Evolutionary conservation across 441 rosid genomes (phyloP).

Genomic region (Gossypium laxum): DNA sequence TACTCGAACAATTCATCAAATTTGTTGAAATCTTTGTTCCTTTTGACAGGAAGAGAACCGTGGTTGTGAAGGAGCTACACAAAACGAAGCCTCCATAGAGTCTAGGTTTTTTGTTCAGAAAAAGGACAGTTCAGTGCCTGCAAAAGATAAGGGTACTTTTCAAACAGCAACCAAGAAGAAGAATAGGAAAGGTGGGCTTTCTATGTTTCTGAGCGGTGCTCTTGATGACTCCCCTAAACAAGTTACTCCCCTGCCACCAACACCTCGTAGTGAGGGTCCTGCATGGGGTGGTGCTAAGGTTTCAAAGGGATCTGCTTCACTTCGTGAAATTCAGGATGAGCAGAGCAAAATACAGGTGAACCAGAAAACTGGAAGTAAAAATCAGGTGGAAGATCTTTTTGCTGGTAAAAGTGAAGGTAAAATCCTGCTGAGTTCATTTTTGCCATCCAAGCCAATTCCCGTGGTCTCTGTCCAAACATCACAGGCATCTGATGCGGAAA

Average conservation of each 20-base stretch:
- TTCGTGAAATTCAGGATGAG: constrained; percentile 79
- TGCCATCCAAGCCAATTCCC: constrained; percentile 73
- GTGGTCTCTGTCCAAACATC: constrained; percentile 36
- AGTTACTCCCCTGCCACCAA: constrained; percentile 43
- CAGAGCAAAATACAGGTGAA: constrained; percentile 54
- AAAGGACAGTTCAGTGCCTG: constrained; percentile 29
- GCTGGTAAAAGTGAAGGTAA: constrained; percentile 42
- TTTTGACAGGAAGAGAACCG: constrained; percentile 36
- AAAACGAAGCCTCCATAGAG: constrained; percentile 26
- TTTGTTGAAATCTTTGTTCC: constrained; percentile 15
- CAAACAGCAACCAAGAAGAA: constrained; percentile 52
- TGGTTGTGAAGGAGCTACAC: constrained; percentile 19
- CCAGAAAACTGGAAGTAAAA: constrained; percentile 30
- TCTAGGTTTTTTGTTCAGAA: constrained; percentile 28
- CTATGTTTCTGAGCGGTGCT: constrained; percentile 97
- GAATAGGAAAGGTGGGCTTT: constrained; percentile 87
- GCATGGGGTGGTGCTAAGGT: constrained; percentile 95
- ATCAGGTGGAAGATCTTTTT: constrained; percentile 32
- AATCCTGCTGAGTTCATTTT: constrained; percentile 52
- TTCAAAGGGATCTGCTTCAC: constrained; percentile 66
- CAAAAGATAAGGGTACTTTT: constrained; percentile 31
- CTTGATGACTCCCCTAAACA: constrained; percentile 68
- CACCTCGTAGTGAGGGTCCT: constrained; percentile 74
- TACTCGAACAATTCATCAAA: not conserved
- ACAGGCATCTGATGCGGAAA: constrained; percentile 50